A percentile compares a stretch with the other conserved stretches of the same genome.
Conservation (phyloP, 768 basidiomycete genomes). For the Mycena rebaudengoi region DNA sequence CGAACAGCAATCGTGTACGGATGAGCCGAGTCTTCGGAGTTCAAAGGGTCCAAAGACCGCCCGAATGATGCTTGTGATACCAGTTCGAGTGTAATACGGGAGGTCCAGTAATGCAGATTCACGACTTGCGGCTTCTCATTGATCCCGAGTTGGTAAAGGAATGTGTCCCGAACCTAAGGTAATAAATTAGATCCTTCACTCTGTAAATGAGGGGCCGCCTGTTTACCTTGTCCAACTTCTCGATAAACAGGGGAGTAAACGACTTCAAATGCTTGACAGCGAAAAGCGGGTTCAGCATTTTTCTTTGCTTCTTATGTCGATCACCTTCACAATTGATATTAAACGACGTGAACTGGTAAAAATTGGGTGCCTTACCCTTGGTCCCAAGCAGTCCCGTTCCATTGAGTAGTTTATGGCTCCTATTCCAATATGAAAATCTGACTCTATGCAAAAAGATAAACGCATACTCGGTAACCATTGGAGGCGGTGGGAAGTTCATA, state of each 20-base stretch:
- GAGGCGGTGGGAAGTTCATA: conserved; percentile 30
- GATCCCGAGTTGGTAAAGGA: conserved; percentile 23
- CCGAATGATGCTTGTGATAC: conserved; percentile 30
- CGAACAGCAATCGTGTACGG: conserved; percentile 28
- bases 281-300: conserved; percentile 44
- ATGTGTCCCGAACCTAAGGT: background rate
- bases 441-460: background rate
- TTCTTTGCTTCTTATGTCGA: conserved; percentile 39
- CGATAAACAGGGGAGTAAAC: conserved; percentile 39
- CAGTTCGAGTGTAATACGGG: conserved; percentile 34
- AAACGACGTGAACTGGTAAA: background rate
- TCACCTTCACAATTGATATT: conserved; percentile 27
- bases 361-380: background rate
- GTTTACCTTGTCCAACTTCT: conserved; percentile 34
- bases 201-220: background rate
- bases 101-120: conserved; percentile 29
- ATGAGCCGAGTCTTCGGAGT: conserved; percentile 18
- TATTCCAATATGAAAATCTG: conserved; percentile 8
- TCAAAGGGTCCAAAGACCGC: conserved; percentile 28
- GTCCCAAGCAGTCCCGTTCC: conserved; percentile 36
- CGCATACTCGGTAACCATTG: conserved; percentile 14
- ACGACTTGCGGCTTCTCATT: conserved; percentile 19
- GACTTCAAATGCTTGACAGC: conserved; percentile 39
- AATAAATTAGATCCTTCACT: background rate
- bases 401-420: conserved; percentile 30